Evolutionary conservation across 768 basidiomycete species (phyloP), one percentile per base, ranked within the genome.

Genomic region (Collybia mongolica): DNA sequence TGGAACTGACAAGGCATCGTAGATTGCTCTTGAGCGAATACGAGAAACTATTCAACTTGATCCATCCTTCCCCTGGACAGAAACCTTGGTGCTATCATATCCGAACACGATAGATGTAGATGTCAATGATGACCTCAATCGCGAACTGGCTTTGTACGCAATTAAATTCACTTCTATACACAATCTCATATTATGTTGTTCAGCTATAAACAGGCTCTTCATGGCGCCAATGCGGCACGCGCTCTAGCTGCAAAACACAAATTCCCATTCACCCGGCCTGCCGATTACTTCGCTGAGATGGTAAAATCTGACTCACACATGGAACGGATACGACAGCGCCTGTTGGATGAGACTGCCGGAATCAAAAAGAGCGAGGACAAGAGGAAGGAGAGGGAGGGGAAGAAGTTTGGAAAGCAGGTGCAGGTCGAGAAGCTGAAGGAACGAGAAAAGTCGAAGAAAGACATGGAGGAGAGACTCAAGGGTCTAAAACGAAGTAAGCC

Each of bases 281-380:
- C 82, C 0, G 96, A 98, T 69, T 98, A 94, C 67, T 98, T 96
- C 56, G 96, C 96, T 19, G 96, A 98, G 71, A 98, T 98, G 96
- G 88, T 98, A 58, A 98, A 98, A 69, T 87, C 86, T 26, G 97
- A 99, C 60, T 75, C 89, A 6, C 97, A 99, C 70, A 99, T 99
- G 97, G 93, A 97, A 65, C 84, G 93, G 52, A 90, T 98, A 57
- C 88, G 97, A 47, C 87, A 93, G 54, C 83, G 88, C 15, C 69
- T 98, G 20, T 77, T 98, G 22, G 90, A 98, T 68, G 97, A 98
- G 67, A 72, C 76, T 20, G 90, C 93, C 0, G 77, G 80, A 1
- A 93, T 98, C 58, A 94, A 97, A 67, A 90, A 89, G 67, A 81
- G 88, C 52, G 96, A 98, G 63, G 89, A 93, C 48, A 94, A 93